Conservation (phyloP, 2,329 filamentous ascomycete genomes). For the Monilinia fructicola region DNA sequence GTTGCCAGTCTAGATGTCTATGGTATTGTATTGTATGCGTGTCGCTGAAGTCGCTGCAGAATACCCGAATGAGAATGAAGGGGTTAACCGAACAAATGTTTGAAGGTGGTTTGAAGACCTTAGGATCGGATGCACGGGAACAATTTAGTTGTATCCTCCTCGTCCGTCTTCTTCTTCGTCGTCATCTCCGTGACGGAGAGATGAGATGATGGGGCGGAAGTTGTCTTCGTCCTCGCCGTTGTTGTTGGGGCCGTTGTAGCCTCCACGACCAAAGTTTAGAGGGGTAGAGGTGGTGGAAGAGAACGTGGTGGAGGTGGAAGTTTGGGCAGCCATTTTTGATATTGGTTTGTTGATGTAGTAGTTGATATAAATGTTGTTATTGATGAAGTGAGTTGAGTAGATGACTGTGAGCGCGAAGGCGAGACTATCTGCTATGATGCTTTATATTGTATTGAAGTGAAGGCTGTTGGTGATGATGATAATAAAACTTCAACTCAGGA, state of each 20-base stretch:
- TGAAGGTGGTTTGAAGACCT: neutral
- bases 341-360: slow-evolving; percentile 15
- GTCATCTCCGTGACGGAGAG: slow-evolving; percentile 32
- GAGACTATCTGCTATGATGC: neutral
- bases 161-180: slow-evolving; percentile 40
- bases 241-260: slow-evolving; percentile 32
- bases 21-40: neutral
- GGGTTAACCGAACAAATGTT: slow-evolving; percentile 9
- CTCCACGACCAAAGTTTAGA: slow-evolving; percentile 34
- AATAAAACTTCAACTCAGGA: slow-evolving; percentile 2
- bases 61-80: slow-evolving; percentile 3
- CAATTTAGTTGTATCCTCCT: slow-evolving; percentile 37
- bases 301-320: slow-evolving; percentile 12
- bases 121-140: neutral
- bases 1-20: slow-evolving; percentile 18
- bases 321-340: slow-evolving; percentile 32
- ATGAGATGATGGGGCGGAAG: slow-evolving; percentile 5
- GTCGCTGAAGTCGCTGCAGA: neutral
- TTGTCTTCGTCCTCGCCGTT: slow-evolving; percentile 26
- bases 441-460: slow-evolving; percentile 2
- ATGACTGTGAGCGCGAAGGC: neutral
- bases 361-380: neutral
- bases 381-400: neutral
- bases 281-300: slow-evolving; percentile 22
- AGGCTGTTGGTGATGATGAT: slow-evolving; percentile 6